Evolutionary conservation across 2,329 filamentous ascomycete species (phyloP), one percentile per base, ranked within the genome.

Genomic region (Ophiostoma pallidulum): DNA sequence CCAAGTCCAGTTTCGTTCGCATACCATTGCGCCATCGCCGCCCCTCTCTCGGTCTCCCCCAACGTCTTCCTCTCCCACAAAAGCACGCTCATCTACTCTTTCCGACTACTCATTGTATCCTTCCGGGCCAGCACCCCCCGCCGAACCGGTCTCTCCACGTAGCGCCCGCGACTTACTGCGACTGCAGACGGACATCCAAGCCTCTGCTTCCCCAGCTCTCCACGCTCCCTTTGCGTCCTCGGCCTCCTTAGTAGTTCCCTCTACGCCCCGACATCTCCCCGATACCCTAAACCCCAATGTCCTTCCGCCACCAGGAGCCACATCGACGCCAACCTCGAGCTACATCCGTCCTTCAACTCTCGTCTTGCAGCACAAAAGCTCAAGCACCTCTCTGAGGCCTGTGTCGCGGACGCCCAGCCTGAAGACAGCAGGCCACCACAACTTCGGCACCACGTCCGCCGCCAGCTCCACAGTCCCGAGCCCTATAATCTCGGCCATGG

Each of bases 401-500:
- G 59, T 80, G 16, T 75, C 75, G 19, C 69, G 78, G 55, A 81
- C 78, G 0, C 78, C 78, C 3, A 82, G 78, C 58, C 62, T 81
- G 51, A 80, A 80, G 57, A 70, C 74, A 38, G 50, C 55, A 40
- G 62, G 78, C 16, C 63, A 68, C 38, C 70, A 67, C 58, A 68
- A 68, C 51, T 66, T 78, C 29, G 69, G 73, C 36, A 62, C 69
- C 24, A 60, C 64, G 14, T 80, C 76, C 32, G 71, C 79, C 2
- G 73, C 82, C 12, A 83, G 76, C 57, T 88, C 84, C 4, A 69
- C 74, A 26, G 72, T 84, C n/a, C 77, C 84, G 7, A 89, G 84
- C 48, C 85, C 85, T 4, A 76, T 85, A 54, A 77, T 89, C 47
- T 75, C 80, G 50, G 84, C 84, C 39, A 83, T 89, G 78, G 80